phyloP scores from a whole-genome alignment of 805 yeast genomes.

The Scheffersomyces spartinae region DNA sequence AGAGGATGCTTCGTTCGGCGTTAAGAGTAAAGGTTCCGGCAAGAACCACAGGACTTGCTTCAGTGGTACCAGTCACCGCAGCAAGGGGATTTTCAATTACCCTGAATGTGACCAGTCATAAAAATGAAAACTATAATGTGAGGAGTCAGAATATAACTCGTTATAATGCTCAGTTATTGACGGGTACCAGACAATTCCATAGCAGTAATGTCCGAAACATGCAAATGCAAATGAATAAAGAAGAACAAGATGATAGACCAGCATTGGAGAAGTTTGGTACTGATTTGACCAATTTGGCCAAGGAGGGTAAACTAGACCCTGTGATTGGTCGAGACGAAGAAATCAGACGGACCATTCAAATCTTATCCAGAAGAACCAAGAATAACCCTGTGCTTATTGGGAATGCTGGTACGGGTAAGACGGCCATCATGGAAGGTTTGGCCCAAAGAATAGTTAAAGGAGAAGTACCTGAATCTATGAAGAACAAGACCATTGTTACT shows the following conservation, averaged over 20 bases:
- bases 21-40: no score
- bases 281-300: constrained; percentile 77
- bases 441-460: constrained; percentile 88
- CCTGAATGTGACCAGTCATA: no score
- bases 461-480: constrained; percentile 91
- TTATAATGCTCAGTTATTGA: constrained; percentile 2
- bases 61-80: no score
- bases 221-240: constrained; percentile 32
- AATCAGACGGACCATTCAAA: constrained; percentile 85
- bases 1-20: no score
- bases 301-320: constrained; percentile 86
- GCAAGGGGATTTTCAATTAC: no score
- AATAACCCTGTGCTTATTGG: constrained; percentile 95
- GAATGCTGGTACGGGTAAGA: constrained; percentile 96
- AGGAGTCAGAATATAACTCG: neutral
- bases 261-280: constrained; percentile 80
- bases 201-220: constrained; percentile 9
- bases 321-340: constrained; percentile 97
- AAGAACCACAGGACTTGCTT: no score
- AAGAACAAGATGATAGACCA: constrained; percentile 41
- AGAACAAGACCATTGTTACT: constrained; percentile 72
- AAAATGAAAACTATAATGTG: no score
- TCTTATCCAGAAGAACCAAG: constrained; percentile 83
- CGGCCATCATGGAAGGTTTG: constrained; percentile 91
- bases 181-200: constrained; percentile 10